Evolutionary conservation across 2,329 filamentous ascomycete species (phyloP), one percentile per base, ranked within the genome.

Genomic region (Ophiostoma perfectum): DNA sequence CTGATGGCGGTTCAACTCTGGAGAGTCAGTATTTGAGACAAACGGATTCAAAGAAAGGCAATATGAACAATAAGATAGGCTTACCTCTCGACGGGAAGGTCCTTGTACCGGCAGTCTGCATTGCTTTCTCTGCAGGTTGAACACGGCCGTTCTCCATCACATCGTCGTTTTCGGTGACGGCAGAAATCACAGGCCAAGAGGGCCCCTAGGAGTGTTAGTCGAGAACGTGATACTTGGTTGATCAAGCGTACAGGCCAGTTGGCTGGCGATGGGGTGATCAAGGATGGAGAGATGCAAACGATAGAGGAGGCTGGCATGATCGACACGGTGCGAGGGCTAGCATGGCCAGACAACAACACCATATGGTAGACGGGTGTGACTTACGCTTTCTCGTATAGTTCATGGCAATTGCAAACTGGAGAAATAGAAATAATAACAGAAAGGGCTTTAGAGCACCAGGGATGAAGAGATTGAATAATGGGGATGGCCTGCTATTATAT

Each of bases 141-240:
- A 69, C 78, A 80, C 7, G 78, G 78, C 52, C 73, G 75, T 67
- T 78, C 76, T 47, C 78, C 78, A 67, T 79, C 77, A 71, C 78
- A 80, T 67, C 77, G 73, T 67, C 77, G 74, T 70, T 80, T 80
- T 42, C 78, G 74, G 69, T 78, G 75, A 62, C 78, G 72, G 71
- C 78, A 79, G 69, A 79, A 79, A 71, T 80, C 78, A 72, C 78
- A 80, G 67, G 78, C 78, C 70, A 80, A 73, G 38, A 78, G 74
- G 62, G 77, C 78, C 41, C 78, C 78, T 80, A 65, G 6, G 16
- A 8, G 38, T 18, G 60, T 63, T 44, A 63, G 60, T 44, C 27
- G 27, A 27, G 27, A 41, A 16, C 5, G 18, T 63, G 49, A 27
- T 27, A 27, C 39, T 38, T 39, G 2, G 55, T 14, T 55, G n/a